Base-by-base conservation (phyloP, 805 yeast species). In the Wickerhamia fluorescens region DNA sequence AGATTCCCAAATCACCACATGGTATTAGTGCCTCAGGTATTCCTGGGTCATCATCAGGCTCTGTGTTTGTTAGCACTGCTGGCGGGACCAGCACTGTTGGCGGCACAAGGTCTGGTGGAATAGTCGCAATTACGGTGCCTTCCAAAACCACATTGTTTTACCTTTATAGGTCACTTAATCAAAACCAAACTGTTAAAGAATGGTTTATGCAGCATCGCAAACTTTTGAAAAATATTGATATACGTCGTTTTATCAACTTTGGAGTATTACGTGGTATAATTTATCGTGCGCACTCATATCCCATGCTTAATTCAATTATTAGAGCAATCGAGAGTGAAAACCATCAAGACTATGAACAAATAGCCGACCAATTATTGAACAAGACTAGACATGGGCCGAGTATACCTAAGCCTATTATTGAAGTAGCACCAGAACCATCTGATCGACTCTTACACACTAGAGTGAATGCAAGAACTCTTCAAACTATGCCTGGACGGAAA, bases 241-340 rank as follows among this genome's bases (percentile, higher is more conserved):
- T 92, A 3, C 66, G 97, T 38, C 61, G 94, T 31, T 84, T 92
- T 42, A 62, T 92, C 13, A 75, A 87, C 12, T 92, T 88, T 62
- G 99, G 99, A 1, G 68, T 85, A 2, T 61, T 85, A 14, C 71
- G 86, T 36, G 86, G 94, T 0, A 45, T 92, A 5, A 79, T 94
- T 6, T 87, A 87, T 49, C 58, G 96, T 29, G 82, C 87, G 2
- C 71, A 81, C 31, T 62, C 87, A 13, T 84, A 74, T 46, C 96
- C 97, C 0, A 57, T 84, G 1, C 51, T 73, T 29, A 60, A 53
- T 20, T 51, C 56, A 24, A 45, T 67, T 9, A 53, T 56, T n/a
- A 53, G 56, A 23, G 51, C 62, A 1, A 45, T 60, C 3, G 71
- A 66, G 26, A 49, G 40, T 23, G 45, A 39, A 11, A 50, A 42